Percentiles rank a stretch among this genome's conserved stretches.
Evolutionary conservation across 805 yeast species (phyloP).

Genomic region (Teunomyces panamensis): DNA sequence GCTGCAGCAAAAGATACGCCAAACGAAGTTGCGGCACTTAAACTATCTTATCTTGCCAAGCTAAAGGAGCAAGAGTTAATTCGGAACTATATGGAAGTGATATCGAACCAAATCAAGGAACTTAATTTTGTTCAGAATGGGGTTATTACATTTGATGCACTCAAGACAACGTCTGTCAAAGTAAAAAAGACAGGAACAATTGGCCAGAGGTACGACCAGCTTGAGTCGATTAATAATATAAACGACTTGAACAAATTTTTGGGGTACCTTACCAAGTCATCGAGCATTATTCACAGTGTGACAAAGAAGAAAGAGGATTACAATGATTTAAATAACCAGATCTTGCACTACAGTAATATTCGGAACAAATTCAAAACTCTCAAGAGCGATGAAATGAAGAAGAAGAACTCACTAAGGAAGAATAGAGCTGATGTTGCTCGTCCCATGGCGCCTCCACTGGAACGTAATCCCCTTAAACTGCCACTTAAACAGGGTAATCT

Average conservation of each 20-base stretch:
- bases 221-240: conserved; percentile 37
- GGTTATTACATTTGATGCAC: conserved; percentile 41
- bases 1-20: conserved; percentile 3
- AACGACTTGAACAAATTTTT: conserved; percentile 40
- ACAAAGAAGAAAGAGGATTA: conserved; percentile 24
- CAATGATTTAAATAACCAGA: conserved; percentile 13
- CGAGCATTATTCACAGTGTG: conserved; percentile 37
- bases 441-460: not conserved
- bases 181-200: not conserved
- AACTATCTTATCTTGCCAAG: conserved; percentile 32
- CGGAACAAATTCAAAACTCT: conserved; percentile 14
- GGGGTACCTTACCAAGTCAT: conserved; percentile 34
- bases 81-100: conserved; percentile 40
- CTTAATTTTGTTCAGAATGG: conserved; percentile 43
- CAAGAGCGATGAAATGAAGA: conserved; percentile 10
- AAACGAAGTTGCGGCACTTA: conserved; percentile 22
- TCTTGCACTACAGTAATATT: conserved; percentile 19
- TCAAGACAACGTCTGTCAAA: conserved; percentile 15
- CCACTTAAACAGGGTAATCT: not conserved
- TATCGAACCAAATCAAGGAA: conserved; percentile 42
- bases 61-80: conserved; percentile 43
- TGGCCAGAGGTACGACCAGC: conserved; percentile 24
- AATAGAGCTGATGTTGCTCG: not conserved
- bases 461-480: not conserved
- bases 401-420: conserved; percentile 5